phyloP scores from a whole-genome alignment of 2,329 filamentous ascomycete species.

The Verticillium zaregamsianum region DNA sequence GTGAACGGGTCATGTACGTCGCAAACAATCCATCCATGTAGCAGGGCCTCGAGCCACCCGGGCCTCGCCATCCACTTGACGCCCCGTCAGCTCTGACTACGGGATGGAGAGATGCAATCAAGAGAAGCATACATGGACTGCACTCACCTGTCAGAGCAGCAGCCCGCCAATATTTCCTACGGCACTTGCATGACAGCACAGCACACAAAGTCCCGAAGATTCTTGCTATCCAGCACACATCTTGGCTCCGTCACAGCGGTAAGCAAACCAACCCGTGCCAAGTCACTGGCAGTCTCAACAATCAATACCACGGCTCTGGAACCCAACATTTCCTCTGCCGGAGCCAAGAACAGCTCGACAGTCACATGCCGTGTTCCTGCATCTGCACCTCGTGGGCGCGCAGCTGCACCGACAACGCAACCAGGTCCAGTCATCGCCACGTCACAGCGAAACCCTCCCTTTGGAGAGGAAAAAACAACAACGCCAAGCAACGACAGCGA shows the following conservation, averaged over 20 bases:
- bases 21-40: no score
- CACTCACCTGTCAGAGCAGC: no score
- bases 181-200: no score
- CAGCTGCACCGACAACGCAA: neutral
- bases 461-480: neutral
- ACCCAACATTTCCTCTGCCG: neutral
- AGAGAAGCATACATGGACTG: no score
- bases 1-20: no score
- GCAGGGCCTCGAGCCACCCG: no score
- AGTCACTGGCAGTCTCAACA: neutral
- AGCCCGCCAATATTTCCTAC: no score
- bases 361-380: neutral
- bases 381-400: neutral
- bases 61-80: no score
- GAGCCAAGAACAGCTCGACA: neutral
- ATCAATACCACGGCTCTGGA: neutral
- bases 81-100: no score
- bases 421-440: neutral
- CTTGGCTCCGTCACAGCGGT: neutral
- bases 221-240: no score
- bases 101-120: no score
- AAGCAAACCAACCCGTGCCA: neutral
- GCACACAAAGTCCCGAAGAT: no score
- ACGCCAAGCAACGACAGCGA: neutral
- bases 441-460: neutral